These are phyloP conservation scores for Botrytis fragariae DNA, from an alignment of 2,329 filamentous ascomycete species.

Conservation along the genomic window DNA sequence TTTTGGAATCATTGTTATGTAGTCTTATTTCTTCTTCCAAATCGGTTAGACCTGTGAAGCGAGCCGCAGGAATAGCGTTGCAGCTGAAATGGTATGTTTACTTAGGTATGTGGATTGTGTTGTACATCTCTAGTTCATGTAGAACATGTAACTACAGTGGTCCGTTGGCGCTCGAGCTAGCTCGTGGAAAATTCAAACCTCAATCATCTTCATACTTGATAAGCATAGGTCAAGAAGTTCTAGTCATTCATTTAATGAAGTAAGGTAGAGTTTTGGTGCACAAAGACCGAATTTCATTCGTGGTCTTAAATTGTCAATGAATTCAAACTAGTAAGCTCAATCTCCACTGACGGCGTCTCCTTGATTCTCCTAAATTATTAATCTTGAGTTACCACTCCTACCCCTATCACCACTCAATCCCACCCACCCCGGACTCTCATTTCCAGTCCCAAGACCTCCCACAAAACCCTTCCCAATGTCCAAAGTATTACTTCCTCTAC, in stretches of 20 bases:
- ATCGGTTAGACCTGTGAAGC: too few relatives aligned
- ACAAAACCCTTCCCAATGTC: conserved; percentile 23
- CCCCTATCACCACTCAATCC: conserved; percentile 23
- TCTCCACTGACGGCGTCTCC: neutral
- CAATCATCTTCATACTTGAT: neutral
- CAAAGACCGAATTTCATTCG: neutral
- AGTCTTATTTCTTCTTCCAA: neutral
- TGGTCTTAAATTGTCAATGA: rapidly evolving
- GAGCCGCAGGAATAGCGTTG: too few relatives aligned
- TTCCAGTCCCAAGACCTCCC: conserved; percentile 17
- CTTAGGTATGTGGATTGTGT: neutral
- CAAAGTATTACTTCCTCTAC: conserved; percentile 19
- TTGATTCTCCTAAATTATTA: neutral
- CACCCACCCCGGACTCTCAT: conserved; percentile 10
- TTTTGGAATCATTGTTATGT: too few relatives aligned
- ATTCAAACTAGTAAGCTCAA: neutral
- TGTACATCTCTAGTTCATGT: neutral
- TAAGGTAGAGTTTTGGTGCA: neutral
- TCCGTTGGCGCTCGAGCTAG: too few relatives aligned
- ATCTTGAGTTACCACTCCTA: neutral
- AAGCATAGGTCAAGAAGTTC: neutral
- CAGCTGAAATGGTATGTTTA: too few relatives aligned
- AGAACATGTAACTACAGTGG: too few relatives aligned
- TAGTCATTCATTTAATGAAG: neutral
- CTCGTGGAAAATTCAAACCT: neutral